Base-by-base conservation (phyloP, 768 basidiomycete species). In the Phallus indusiatus region DNA sequence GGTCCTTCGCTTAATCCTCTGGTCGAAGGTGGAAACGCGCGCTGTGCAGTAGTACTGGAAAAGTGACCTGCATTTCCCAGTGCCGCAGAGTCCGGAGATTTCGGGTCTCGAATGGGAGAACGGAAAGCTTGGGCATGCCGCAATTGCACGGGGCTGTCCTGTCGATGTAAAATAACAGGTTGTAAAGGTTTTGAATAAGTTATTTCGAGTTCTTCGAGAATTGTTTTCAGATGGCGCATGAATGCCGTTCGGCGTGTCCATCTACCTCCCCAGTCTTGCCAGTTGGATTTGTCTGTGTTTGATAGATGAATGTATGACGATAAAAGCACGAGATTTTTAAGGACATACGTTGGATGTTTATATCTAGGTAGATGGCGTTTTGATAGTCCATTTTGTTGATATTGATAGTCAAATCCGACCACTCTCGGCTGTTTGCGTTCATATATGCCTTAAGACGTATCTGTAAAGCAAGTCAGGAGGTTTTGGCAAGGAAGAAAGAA, bases 201-300 rank as follows among this genome's bases (percentile, higher is more conserved):
- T 58, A 91, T 71, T 64, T 88, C 85, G 53, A 91, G 79, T 34
- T 88, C 87, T 68, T 90, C 88, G 55, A 90, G 72, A 14, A 83
- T 67, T 5, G 73, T 78, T 71, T 87, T 89, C 51, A 91, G 75
- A 64, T 85, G 70, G 42, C 84, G 80, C 88, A 90, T 90, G 69
- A 90, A 87, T 21, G 71, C 74, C 11, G 81, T 90, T 62, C 88
- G 83, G 50, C 88, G 83, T 8, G 73, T 75, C 88, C 86, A 89
- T 59, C 88, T 76, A 18, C 81, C 89, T 52, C 86, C 88, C 88
- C 88, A 91, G 67, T 90, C 87, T 67, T 90, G 89, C 89, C 88
- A 91, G 66, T 88, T 89, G 37, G 83, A 78, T 55, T 85, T 82
- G 70, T 90, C 85, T 86, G 59, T 50, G 53, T 37, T 52, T 47